These are phyloP conservation scores for Coniochaeta hoffmannii DNA, from an alignment of 2,329 filamentous ascomycete genomes.

Conservation along the genomic window DNA sequence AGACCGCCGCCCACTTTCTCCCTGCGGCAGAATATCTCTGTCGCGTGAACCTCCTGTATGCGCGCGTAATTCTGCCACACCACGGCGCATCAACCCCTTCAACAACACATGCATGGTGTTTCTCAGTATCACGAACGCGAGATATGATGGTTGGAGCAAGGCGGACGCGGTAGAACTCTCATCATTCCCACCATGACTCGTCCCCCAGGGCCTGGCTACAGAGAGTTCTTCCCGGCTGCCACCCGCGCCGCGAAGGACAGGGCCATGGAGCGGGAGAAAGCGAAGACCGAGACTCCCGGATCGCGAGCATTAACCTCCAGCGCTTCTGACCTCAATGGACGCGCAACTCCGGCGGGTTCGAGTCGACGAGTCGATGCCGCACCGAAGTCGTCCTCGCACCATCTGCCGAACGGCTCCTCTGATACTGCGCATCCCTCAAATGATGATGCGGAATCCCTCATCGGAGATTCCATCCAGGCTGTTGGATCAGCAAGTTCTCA, in stretches of 20 bases:
- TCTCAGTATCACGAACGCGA: slow-evolving; percentile 25
- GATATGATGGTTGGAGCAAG: slow-evolving; percentile 51
- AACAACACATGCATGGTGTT: slow-evolving; percentile 28
- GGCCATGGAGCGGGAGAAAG: slow-evolving; percentile 54
- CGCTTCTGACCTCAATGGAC: slow-evolving; percentile 17
- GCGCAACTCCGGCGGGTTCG: slow-evolving; percentile 11
- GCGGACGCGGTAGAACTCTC: slow-evolving; percentile 43
- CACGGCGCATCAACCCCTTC: slow-evolving; percentile 6
- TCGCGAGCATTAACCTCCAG: slow-evolving; percentile 13
- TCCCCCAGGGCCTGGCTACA: slow-evolving; percentile 68
- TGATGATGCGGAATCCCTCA: slow-evolving; percentile 52
- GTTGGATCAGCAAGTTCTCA: slow-evolving; percentile 67
- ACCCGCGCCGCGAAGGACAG: slow-evolving; percentile 56
- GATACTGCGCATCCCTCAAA: slow-evolving; percentile 28
- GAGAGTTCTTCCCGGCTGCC: slow-evolving; percentile 78
- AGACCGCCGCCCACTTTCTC: slow-evolving; percentile 2
- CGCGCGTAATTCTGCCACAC: slow-evolving; percentile 14
- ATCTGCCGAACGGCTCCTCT: slow-evolving; percentile 24
- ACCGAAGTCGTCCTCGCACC: slow-evolving; percentile 22
- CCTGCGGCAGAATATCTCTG: slow-evolving; percentile 8
- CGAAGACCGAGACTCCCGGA: slow-evolving; percentile 40
- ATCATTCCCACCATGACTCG: slow-evolving; percentile 64
- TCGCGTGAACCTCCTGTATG: slow-evolving; percentile 34
- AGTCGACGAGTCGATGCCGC: slow-evolving; percentile 12
- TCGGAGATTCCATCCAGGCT: slow-evolving; percentile 62